Evolutionary conservation across 805 yeast species (phyloP), one percentile per base, ranked within the genome.

Genomic region (Ogataea angusta): DNA sequence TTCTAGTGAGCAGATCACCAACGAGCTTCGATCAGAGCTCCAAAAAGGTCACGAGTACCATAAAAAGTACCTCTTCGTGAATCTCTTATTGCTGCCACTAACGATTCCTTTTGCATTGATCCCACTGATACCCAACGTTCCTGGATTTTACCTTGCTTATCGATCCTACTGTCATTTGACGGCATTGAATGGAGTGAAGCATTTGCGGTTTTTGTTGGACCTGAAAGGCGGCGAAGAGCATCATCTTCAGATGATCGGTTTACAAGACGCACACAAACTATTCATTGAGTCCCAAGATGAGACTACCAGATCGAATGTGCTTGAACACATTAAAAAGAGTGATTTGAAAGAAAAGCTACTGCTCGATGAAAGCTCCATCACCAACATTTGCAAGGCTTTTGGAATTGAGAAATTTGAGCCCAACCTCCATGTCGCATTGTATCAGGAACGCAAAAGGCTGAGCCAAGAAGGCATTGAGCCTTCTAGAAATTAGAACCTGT

Each of bases 41-140:
- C 53, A 59, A 9, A 48, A 57, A 1, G 80, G 83, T 9, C 56
- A 70, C 27, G 49, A 67, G 1, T 66, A 68, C 34, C 95, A 90
- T 54, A 62, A 61, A 37, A 80, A 74, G 53, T 73, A 75, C 51
- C 70, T 83, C 47, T 34, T 75, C 2, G 48, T 68, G 27, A 77
- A 84, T 49, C 70, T 76, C 1, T 43, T 81, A 12, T 79, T 80
- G 3, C 62, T 91, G 3, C 97, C 97, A 2, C 48, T 90, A 32
- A 79, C 95, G 0, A 51, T 87, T 3, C 98, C 98, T 2, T 60
- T 90, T 30, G 89, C 87, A 0, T 52, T 88, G 30, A 56, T 91
- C 0, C 98, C 98, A 0, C 70, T 90, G n/a, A 60, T 89, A 3
- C 98, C 98, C 15, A 90, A 90, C 53, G 76, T 90, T 15, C 98